Percentiles rank a stretch among this genome's conserved stretches.
Conservation (phyloP, 106 monocot species). For the Dioscorea alata region DNA sequence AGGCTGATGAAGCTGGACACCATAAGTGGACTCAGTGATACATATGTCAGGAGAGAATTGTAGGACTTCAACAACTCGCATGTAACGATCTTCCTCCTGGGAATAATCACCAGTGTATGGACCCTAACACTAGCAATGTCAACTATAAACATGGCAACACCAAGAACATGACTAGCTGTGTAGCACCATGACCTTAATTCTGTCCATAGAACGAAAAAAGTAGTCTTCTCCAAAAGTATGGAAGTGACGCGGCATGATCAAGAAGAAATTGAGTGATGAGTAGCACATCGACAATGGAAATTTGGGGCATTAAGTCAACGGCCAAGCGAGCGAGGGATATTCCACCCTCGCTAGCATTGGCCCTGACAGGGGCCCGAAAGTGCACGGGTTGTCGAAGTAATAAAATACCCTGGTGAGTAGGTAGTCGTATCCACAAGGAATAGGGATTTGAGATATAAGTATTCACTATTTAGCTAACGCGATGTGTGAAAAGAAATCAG, state of each 20-base stretch:
- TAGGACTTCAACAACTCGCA: conserved; percentile 50
- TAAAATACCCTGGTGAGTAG: no score
- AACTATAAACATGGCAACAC: conserved; percentile 99
- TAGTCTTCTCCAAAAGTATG: conserved; percentile 97
- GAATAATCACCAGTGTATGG: conserved; percentile 98
- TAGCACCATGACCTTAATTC: conserved; percentile 99
- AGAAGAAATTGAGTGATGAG: conserved; percentile 99
- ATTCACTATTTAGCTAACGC: no score
- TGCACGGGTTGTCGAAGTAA: no score
- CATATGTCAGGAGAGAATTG: conserved; percentile 61
- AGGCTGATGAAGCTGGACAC: conserved; percentile 92
- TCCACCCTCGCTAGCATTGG: no score
- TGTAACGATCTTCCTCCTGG: conserved; percentile 91
- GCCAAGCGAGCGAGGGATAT: no score
- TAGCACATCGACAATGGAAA: conserved; percentile 85
- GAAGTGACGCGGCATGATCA: conserved; percentile 96
- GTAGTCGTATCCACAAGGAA: no score
- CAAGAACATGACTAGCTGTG: conserved; percentile 96
- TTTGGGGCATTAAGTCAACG: no score
- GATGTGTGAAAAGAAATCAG: no score
- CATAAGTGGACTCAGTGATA: conserved; percentile 95
- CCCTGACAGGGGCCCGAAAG: no score
- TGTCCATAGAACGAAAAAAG: conserved; percentile 91
- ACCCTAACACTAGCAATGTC: conserved; percentile 88
- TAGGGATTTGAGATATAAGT: no score